These are phyloP conservation scores for Cladorrhinum sp. DNA, from an alignment of 2,329 filamentous ascomycete genomes.

Conservation along the genomic window DNA sequence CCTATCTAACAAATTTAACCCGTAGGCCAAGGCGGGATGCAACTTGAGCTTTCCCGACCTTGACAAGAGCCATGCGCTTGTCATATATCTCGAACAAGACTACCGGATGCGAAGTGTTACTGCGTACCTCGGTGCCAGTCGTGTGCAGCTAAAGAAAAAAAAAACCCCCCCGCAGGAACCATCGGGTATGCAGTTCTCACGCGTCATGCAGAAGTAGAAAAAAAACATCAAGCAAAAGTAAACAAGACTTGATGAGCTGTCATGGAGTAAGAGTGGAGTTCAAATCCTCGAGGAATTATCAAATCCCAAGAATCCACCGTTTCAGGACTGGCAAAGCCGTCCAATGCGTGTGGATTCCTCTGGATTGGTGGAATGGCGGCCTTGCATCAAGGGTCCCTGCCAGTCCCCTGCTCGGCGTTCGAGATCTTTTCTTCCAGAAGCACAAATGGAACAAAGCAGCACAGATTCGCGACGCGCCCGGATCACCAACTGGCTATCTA, in stretches of 20 bases:
- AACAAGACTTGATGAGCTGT: not conserved
- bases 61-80: not conserved
- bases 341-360: not conserved
- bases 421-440: constrained; percentile 8
- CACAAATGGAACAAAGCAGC: constrained; percentile 7
- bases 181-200: not conserved
- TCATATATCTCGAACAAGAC: not conserved
- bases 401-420: not conserved
- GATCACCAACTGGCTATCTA: too few relatives aligned
- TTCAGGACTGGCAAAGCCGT: constrained; percentile 4
- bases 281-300: not conserved
- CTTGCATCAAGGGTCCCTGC: not conserved
- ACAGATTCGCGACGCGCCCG: not conserved
- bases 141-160: too few relatives aligned
- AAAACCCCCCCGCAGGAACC: not conserved
- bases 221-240: not conserved
- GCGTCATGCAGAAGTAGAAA: constrained; percentile 7
- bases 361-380: not conserved
- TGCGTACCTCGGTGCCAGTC: too few relatives aligned
- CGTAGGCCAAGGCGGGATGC: not conserved
- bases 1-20: not conserved
- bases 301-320: not conserved
- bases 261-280: not conserved
- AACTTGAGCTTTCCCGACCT: not conserved
- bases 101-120: not conserved